Conservation (phyloP, 768 basidiomycete species). For the Rhizopogon salebrosus region DNA sequence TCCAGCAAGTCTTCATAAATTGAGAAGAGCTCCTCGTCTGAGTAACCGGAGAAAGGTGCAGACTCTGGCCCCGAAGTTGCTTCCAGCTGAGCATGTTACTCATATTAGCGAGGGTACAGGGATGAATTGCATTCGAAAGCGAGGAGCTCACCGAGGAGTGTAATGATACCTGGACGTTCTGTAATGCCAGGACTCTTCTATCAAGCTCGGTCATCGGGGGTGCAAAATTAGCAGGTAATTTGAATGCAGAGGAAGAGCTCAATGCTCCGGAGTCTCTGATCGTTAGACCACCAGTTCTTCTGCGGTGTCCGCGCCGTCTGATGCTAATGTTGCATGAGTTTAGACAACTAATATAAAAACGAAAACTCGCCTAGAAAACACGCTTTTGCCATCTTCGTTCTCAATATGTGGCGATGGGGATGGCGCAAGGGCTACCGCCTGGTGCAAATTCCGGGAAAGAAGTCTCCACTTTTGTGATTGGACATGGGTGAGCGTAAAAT, state of each 20-base stretch:
- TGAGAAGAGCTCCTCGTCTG: slow-evolving; percentile 32
- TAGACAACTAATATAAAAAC: background rate
- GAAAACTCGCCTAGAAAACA: background rate
- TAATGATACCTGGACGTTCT: background rate
- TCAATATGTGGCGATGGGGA: background rate
- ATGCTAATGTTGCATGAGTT: background rate
- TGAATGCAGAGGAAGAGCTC: background rate
- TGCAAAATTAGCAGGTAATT: background rate
- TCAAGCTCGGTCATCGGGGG: slow-evolving; percentile 1
- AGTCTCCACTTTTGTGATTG: slow-evolving; percentile 5
- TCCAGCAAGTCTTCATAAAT: slow-evolving; percentile 39
- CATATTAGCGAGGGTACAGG: background rate
- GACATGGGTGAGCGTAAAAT: slow-evolving; percentile 1
- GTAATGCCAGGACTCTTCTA: background rate
- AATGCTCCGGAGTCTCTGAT: background rate
- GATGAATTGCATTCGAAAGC: background rate
- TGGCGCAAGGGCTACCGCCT: slow-evolving; percentile 8
- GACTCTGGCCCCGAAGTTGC: background rate
- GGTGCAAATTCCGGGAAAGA: slow-evolving; percentile 15
- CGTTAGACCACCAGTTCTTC: background rate
- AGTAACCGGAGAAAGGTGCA: slow-evolving; percentile 11
- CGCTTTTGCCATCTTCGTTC: background rate
- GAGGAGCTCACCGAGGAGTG: background rate
- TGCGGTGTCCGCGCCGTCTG: slow-evolving; percentile 1
- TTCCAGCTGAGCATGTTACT: background rate